Conservation (phyloP, 805 yeast species). For the Brettanomyces naardenensis region DNA sequence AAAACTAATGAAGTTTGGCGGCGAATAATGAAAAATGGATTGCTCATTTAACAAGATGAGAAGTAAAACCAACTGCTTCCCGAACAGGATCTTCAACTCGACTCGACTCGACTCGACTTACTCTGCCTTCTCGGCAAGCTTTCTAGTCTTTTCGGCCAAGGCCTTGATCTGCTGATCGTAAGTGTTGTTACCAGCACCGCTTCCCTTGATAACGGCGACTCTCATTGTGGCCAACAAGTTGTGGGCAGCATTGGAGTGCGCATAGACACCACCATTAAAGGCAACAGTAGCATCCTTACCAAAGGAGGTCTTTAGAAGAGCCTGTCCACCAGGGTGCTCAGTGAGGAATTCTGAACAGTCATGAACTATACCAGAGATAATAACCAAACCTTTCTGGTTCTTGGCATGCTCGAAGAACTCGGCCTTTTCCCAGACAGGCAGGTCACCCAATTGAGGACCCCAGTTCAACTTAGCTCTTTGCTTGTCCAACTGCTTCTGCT, state of each 20-base stretch:
- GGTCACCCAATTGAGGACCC: conserved; percentile 60
- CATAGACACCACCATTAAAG: conserved; percentile 80
- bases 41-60: too few relatives aligned
- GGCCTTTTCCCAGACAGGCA: conserved; percentile 69
- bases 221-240: conserved; percentile 76
- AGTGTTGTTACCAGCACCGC: conserved; percentile 50
- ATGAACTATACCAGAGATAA: conserved; percentile 75
- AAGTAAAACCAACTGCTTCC: too few relatives aligned
- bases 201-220: conserved; percentile 69
- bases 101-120: too few relatives aligned
- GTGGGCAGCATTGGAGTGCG: conserved; percentile 82
- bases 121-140: too few relatives aligned
- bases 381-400: conserved; percentile 49
- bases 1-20: too few relatives aligned
- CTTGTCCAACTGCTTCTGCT: conserved; percentile 69
- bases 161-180: conserved; percentile 36
- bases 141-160: conserved; percentile 19
- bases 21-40: too few relatives aligned
- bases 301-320: conserved; percentile 57
- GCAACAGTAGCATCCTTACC: conserved; percentile 83
- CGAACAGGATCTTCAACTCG: too few relatives aligned
- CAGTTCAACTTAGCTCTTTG: conserved; percentile 57
- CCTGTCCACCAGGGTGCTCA: conserved; percentile 83
- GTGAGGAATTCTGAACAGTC: conserved; percentile 60
- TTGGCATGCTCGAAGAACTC: conserved; percentile 47